Evolutionary conservation across 148 eudicot genomes (phyloP).

Genomic region (Amaranthus palmeri): DNA sequence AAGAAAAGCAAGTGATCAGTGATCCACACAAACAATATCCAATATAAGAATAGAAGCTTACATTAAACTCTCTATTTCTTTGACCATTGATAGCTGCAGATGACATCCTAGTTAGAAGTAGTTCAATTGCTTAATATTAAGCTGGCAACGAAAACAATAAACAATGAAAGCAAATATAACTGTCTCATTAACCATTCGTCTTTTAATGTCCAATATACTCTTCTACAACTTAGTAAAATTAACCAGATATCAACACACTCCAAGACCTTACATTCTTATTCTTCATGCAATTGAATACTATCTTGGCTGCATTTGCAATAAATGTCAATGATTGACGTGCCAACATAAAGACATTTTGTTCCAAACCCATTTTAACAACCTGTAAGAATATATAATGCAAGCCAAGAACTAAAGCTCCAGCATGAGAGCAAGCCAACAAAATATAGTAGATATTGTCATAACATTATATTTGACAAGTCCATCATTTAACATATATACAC

Average conservation of each 20-base stretch:
- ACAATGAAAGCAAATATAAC: no score
- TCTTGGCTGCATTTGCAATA: constrained; percentile 74
- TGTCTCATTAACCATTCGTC: no score
- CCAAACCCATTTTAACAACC: constrained; percentile 57
- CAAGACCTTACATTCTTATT: constrained; percentile 63
- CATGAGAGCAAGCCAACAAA: constrained; percentile 67
- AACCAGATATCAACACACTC: constrained; percentile 71
- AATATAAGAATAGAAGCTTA: no score
- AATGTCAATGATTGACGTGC: constrained; percentile 75
- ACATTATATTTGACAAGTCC: constrained; percentile 38
- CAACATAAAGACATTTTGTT: constrained; percentile 52
- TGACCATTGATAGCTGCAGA: no score
- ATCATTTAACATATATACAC: constrained; percentile 48
- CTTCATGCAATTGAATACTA: constrained; percentile 49
- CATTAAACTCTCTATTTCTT: no score
- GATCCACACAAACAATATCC: no score
- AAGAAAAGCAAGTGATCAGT: no score
- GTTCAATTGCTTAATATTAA: no score
- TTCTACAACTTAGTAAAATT: no score
- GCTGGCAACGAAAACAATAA: no score
- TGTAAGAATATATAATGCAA: constrained; percentile 11
- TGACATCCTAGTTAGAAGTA: no score
- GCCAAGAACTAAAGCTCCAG: constrained; percentile 54
- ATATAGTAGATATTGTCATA: constrained; percentile 60
- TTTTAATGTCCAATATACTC: no score